These are phyloP conservation scores for Kregervanrija fluxuum DNA, from an alignment of 805 yeast species.

Conservation along the genomic window DNA sequence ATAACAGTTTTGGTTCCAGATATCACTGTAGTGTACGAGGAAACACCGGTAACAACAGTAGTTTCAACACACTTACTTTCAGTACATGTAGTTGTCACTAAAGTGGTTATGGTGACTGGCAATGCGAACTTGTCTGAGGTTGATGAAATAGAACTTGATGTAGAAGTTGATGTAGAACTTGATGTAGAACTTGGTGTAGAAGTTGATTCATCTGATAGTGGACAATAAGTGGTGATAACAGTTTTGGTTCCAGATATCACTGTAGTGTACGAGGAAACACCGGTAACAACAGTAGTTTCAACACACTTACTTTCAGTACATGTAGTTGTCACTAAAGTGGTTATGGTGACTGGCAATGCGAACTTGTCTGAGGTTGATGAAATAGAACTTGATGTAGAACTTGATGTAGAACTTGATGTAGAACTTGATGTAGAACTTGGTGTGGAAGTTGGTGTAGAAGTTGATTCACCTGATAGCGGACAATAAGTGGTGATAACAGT, in stretches of 20 bases:
- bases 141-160: not conserved
- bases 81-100: constrained; percentile 10
- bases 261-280: not conserved
- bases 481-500: constrained; percentile 33
- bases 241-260: constrained; percentile 23
- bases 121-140: too few relatives aligned
- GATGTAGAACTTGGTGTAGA: not conserved
- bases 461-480: constrained; percentile 13
- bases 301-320: not conserved
- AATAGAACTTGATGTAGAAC: not conserved
- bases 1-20: constrained; percentile 29
- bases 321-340: not conserved
- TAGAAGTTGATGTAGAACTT: constrained; percentile 1
- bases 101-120: not conserved
- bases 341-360: not conserved
- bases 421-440: not conserved
- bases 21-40: constrained; percentile 26
- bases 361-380: not conserved
- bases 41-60: constrained; percentile 11
- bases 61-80: constrained; percentile 8
- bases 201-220: constrained; percentile 9
- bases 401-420: not conserved
- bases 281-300: constrained; percentile 1
- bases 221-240: constrained; percentile 31
- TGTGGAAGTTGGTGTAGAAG: constrained; percentile 3